phyloP scores from a whole-genome alignment of 208 protist species.

The Leishmania arabica region DNA sequence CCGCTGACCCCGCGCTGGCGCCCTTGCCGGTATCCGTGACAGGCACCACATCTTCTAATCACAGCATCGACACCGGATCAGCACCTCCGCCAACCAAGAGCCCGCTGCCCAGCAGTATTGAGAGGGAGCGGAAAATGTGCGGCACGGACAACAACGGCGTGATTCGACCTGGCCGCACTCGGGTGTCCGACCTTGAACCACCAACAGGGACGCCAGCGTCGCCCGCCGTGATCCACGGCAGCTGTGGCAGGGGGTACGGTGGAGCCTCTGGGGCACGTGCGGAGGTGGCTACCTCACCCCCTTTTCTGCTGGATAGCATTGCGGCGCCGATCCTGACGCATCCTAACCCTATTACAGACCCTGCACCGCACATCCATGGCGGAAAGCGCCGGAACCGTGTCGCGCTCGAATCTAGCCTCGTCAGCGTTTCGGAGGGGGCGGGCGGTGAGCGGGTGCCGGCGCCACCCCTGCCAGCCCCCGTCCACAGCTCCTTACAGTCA shows the following conservation, averaged over 20 bases:
- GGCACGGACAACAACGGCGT: neutral
- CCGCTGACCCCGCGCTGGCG: neutral
- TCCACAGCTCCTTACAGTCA: neutral
- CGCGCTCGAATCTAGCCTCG: neutral
- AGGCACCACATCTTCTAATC: neutral
- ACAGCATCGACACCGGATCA: neutral
- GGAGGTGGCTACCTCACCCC: neutral
- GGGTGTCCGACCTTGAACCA: neutral
- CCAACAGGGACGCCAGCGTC: neutral
- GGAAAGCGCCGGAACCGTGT: neutral
- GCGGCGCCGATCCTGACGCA: neutral
- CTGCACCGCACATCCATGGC: conserved; percentile 3
- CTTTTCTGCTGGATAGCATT: neutral
- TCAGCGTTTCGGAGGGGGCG: neutral
- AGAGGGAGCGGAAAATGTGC: neutral
- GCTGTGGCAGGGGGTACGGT: neutral
- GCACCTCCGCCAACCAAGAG: neutral
- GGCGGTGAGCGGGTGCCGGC: neutral
- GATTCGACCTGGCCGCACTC: neutral
- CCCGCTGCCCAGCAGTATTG: neutral
- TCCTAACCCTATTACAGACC: neutral
- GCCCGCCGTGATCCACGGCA: neutral
- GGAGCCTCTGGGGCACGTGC: neutral
- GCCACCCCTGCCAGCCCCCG: too few relatives aligned
- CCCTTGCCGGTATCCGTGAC: neutral